Percentiles rank a stretch among this genome's conserved stretches.
Conservation (phyloP, 129 eudicot genomes). For the Chrysanthemum makinoi region DNA sequence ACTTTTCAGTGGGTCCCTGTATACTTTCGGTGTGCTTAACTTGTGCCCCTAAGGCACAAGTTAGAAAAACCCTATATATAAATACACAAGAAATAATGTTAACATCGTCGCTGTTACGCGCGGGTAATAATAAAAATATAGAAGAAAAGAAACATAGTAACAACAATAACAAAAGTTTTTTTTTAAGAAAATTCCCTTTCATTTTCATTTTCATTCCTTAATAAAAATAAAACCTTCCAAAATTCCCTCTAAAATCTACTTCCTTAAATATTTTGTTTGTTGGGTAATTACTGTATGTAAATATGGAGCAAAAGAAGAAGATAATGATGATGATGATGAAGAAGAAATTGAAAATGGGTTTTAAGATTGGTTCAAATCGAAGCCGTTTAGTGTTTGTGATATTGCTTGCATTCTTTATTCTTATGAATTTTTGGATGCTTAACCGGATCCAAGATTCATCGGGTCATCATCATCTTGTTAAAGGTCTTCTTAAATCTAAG, state of each 20-base stretch:
- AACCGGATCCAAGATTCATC: slow-evolving; percentile 57
- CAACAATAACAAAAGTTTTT: background rate
- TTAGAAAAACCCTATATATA: no score
- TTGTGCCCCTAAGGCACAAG: no score
- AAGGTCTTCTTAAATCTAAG: slow-evolving; percentile 34
- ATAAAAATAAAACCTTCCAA: background rate
- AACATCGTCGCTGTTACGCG: background rate
- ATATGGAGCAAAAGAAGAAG: slow-evolving; percentile 33
- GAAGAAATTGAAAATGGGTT: slow-evolving; percentile 20
- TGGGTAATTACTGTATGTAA: background rate
- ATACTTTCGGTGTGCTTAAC: no score
- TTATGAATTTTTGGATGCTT: slow-evolving; percentile 80
- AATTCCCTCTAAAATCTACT: slow-evolving; percentile 13
- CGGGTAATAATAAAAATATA: no score
- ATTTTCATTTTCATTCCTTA: background rate
- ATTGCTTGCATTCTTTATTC: slow-evolving; percentile 49
- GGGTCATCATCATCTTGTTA: slow-evolving; percentile 25
- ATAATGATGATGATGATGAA: slow-evolving; percentile 26
- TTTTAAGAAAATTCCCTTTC: background rate
- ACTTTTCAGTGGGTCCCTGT: no score
- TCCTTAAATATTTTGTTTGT: background rate
- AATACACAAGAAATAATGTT: no score
- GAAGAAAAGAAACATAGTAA: no score
- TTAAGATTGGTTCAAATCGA: slow-evolving; percentile 28
- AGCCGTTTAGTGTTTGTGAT: slow-evolving; percentile 28